Evolutionary conservation across 176 grass and related monocot species (phyloP), one percentile per base, ranked within the genome.

Genomic region (Cocos nucifera): DNA sequence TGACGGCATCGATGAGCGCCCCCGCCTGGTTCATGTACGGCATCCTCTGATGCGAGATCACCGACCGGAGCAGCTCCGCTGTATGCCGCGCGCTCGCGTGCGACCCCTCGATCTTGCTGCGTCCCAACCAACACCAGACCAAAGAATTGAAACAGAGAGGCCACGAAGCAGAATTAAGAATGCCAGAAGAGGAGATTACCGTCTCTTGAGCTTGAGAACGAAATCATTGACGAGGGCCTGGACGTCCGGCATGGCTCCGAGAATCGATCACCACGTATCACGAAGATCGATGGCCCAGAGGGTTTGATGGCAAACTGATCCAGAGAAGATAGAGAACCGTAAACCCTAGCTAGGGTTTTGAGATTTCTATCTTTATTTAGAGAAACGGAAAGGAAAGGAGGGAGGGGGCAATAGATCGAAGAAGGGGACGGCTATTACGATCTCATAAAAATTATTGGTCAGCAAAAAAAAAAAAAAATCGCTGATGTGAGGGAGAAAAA

Each of bases 81-180:
- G 87, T 92, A 62, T 83, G 93, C 75, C 79, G 79, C 14, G 93
- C 93, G 27, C 75, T 80, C 29, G 93, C 84, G 17, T 86, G 87
- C 14, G 93, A 92, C 10, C 93, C 93, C 62, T 98, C 93, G 66
- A 98, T 83, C 66, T 80, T 92, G 18, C 93, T 92, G 64, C 19
- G 17, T 51, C 48, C 20, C 18, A 5, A 51, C 51, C 35, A 63
- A 69, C 49, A 54, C 19, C 29, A 49, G 19, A 19, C 50, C 4
- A 17, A 55, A 20, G 20, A 49, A 63, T 3, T 18, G 14, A 51
- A 29, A 64, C 17, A 70, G 51, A 17, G 6, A 25, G 15, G 12
- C 24, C 25, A 48, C 32, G 32, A 56, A 73, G 21, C 5, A 19
- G n/a, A 55, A 3, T 17, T 17, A 55, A 30, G 10, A 17, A 18